These are phyloP conservation scores for Epichloe bromicola DNA, from an alignment of 2,329 filamentous ascomycete species.

Conservation along the genomic window DNA sequence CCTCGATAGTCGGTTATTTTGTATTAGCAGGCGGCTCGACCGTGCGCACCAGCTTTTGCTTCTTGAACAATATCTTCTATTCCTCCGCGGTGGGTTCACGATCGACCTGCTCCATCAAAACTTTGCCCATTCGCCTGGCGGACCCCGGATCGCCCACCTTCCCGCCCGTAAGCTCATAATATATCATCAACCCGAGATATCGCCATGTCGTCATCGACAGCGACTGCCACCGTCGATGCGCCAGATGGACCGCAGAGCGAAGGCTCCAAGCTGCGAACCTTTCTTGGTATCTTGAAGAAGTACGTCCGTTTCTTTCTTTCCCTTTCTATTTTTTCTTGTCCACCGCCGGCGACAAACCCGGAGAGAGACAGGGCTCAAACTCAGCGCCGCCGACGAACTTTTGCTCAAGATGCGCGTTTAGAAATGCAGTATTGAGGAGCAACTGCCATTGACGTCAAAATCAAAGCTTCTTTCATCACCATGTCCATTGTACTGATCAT, in stretches of 20 bases:
- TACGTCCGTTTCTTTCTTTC: constrained; percentile 31
- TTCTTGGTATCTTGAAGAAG: constrained; percentile 79
- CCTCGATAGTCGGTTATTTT: background rate
- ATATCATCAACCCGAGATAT: background rate
- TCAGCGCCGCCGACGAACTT: background rate
- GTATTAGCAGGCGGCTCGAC: background rate
- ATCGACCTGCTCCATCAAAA: background rate
- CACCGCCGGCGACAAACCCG: constrained; percentile 1
- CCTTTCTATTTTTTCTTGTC: background rate
- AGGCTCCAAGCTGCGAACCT: constrained; percentile 77
- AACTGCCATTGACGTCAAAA: background rate
- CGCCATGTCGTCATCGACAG: constrained; percentile 25
- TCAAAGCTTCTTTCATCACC: background rate
- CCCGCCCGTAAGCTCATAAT: background rate
- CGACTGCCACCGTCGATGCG: constrained; percentile 19
- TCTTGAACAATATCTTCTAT: background rate
- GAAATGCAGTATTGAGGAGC: background rate
- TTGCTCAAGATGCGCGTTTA: background rate
- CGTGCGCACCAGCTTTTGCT: background rate
- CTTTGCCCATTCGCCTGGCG: background rate
- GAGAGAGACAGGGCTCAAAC: background rate
- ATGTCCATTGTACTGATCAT: constrained; percentile 1
- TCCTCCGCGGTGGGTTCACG: background rate
- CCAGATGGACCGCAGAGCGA: constrained; percentile 51
- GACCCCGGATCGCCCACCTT: background rate